These are phyloP conservation scores for Diaporthe aspalathi DNA, from an alignment of 2,329 filamentous ascomycete genomes.

Conservation along the genomic window DNA sequence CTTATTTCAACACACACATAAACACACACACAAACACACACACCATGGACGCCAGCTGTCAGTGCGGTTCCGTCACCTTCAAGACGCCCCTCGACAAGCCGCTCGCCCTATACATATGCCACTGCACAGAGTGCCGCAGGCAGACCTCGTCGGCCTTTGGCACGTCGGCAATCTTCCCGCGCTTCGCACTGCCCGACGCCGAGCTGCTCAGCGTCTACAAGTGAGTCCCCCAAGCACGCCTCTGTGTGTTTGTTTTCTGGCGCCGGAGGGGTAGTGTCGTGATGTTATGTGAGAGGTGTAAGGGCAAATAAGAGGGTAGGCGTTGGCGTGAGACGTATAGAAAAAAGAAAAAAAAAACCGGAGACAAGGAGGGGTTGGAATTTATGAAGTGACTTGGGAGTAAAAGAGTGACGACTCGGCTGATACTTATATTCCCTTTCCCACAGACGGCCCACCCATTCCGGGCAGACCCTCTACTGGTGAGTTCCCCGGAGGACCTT, in stretches of 20 bases:
- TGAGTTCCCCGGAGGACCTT: conserved; percentile 46
- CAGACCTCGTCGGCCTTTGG: conserved; percentile 76
- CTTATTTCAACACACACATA: background rate
- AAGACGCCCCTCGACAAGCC: conserved; percentile 70
- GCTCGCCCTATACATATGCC: conserved; percentile 76
- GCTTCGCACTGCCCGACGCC: conserved; percentile 66
- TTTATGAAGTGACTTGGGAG: background rate
- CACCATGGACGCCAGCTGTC: conserved; percentile 69
- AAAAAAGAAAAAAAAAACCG: background rate
- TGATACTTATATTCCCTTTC: conserved; percentile 32
- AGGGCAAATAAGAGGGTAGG: background rate
- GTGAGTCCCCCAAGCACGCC: conserved; percentile 52
- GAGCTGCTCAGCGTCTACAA: conserved; percentile 65
- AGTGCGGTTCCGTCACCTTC: conserved; percentile 74
- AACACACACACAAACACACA: conserved; percentile 14
- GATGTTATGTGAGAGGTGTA: background rate
- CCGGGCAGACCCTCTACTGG: conserved; percentile 70
- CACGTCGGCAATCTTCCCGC: conserved; percentile 76
- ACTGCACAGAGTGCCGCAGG: conserved; percentile 74
- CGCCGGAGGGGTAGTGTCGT: background rate
- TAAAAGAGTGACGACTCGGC: background rate
- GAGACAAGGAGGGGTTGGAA: too few species aligned
- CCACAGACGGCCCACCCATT: conserved; percentile 66
- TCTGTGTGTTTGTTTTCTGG: background rate
- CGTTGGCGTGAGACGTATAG: background rate